Base-by-base conservation (phyloP, 2,329 filamentous ascomycete genomes). In the Aureobasidium sp. region DNA sequence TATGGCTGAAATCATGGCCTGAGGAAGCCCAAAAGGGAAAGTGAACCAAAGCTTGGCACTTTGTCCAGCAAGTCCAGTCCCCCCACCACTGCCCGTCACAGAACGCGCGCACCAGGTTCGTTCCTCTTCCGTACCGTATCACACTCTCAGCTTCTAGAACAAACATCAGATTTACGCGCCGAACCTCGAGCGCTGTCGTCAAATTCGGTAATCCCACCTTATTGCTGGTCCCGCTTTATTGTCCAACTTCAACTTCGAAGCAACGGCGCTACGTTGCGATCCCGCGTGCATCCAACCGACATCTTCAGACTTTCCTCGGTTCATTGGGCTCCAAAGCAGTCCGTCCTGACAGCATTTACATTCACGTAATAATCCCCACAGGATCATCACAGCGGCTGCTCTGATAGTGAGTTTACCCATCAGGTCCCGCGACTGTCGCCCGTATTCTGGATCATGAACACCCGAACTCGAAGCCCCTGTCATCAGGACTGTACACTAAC, bases 301-400 rank as follows among this genome's bases (percentile, higher is more conserved):
- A 19, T 42, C 57, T 48, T 39, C 44, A 59, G 27, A 24, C 24
- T 39, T 31, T 37, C 42, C 54, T 59, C 54, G 54, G 54, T 47
- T 48, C 54, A 59, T 59, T 59, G 57, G 57, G 57, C 57, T 49
- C 29, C 57, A 60, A 50, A 33, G 22, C 56, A 17, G n/a, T 33
- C 37, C 37, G 19, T 27, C 37, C 37, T 44, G 19, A 9, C 54
- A 42, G 22, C 40, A 57, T 24, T 40, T 35, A 47, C 42, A 47
- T 39, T 5, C 29, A 37, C 42, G 19, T 58, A 37, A 17, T 27
- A 58, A n/a, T n/a, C n/a, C 54, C 54, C 54, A 42, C 47, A 29
- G 40, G n/a, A n/a, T 29, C n/a, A 42, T 29, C 15, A 19, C 42
- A 58, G 54, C 54, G 42, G 42, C 54, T 19, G 14, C 31, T 19